phyloP scores from a whole-genome alignment of 2,329 filamentous ascomycete genomes.

The Rutstroemia sydowiana region DNA sequence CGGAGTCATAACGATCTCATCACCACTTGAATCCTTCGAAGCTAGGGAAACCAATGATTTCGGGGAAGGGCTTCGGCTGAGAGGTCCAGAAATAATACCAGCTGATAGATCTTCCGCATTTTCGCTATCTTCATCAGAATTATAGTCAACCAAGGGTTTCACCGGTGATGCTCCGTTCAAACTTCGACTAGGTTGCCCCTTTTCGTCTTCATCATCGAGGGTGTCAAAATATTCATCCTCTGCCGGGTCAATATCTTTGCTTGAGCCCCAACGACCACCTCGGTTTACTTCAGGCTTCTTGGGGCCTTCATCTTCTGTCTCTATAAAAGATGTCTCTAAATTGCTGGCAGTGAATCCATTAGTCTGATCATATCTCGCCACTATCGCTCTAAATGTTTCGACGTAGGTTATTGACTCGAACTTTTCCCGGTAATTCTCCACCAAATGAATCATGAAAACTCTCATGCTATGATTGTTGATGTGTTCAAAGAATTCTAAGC shows the following conservation, averaged over 20 bases:
- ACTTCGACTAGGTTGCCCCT: constrained; percentile 28
- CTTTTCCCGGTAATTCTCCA: constrained; percentile 75
- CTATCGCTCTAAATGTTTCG: constrained; percentile 71
- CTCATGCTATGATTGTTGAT: constrained; percentile 78
- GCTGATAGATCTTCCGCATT: constrained; percentile 44
- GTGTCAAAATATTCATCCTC: constrained; percentile 94
- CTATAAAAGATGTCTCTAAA: constrained; percentile 62
- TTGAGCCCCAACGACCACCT: constrained; percentile 52
- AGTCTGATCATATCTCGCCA: constrained; percentile 72
- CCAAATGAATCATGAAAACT: constrained; percentile 73
- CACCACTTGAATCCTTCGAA: constrained; percentile 13
- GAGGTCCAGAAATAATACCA: constrained; percentile 13
- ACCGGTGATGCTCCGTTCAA: constrained; percentile 57
- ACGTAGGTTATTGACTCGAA: constrained; percentile 72
- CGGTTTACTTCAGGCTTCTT: constrained; percentile 42
- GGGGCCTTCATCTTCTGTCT: constrained; percentile 55
- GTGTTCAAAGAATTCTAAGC: constrained; percentile 87
- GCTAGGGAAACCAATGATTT: constrained; percentile 18
- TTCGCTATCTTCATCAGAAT: constrained; percentile 81
- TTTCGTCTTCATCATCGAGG: constrained; percentile 72
- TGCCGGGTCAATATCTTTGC: constrained; percentile 73
- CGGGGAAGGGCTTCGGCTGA: constrained; percentile 18
- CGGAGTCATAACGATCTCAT: constrained; percentile 17
- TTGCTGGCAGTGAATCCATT: constrained; percentile 58
- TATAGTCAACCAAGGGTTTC: constrained; percentile 83